These are phyloP conservation scores for Aspergillus latus DNA, from an alignment of 2,329 filamentous ascomycete genomes.

Conservation along the genomic window DNA sequence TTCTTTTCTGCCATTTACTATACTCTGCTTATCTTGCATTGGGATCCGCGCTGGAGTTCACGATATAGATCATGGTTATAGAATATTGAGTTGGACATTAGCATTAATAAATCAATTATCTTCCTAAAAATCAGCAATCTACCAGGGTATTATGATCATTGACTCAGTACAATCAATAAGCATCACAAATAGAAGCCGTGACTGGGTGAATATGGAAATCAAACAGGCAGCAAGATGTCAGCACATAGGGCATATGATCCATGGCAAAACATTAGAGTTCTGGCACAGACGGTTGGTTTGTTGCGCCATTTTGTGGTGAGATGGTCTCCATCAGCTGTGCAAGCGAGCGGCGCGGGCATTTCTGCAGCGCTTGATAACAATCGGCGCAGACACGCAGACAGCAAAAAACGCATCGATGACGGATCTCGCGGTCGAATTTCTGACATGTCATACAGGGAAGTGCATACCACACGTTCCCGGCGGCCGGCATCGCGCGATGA, in stretches of 20 bases:
- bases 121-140: background rate
- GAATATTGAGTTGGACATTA: background rate
- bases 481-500: constrained; percentile 36
- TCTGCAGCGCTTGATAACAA: constrained; percentile 37
- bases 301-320: constrained; percentile 1
- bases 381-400: constrained; percentile 41
- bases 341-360: constrained; percentile 35
- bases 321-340: constrained; percentile 32
- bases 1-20: background rate
- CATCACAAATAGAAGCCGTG: background rate
- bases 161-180: background rate
- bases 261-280: background rate
- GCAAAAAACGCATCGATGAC: constrained; percentile 44
- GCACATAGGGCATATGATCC: background rate
- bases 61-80: background rate
- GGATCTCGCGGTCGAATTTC: constrained; percentile 38
- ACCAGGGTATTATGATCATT: constrained; percentile 14
- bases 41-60: constrained; percentile 9
- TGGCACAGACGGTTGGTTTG: background rate
- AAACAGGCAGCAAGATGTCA: background rate
- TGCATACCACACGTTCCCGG: constrained; percentile 42
- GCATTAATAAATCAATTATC: background rate
- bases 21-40: background rate
- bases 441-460: constrained; percentile 47
- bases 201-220: constrained; percentile 1